Evolutionary conservation across 2,329 filamentous ascomycete species (phyloP), one percentile per base, ranked within the genome.

Genomic region (Aureobasidium lini): DNA sequence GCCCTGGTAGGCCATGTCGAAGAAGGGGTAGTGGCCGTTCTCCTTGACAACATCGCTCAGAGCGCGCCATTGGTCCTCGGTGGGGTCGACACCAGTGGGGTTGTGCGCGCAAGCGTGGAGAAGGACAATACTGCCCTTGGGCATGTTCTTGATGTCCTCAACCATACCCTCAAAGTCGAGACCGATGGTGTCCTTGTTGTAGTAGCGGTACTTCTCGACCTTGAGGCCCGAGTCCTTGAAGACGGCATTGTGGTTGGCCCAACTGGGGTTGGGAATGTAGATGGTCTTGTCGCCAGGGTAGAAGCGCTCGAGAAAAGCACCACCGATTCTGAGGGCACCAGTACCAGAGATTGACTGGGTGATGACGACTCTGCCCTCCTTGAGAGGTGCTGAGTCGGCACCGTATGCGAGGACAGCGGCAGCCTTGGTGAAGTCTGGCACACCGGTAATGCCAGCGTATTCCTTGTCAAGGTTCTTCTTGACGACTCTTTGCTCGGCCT

Each of bases 1-100:
- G 69, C 93, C 93, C 79, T 99, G 93, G 83, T 99, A 99, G 65
- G 93, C 93, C 92, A 96, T 96, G 77, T 97, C 93, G 79, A 97
- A 99, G 84, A 99, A 96, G 69, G 90, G 86, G 75, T 88, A 95
- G 83, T 97, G 93, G 53, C 82, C 86, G 74, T 88, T 85, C 73
- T 85, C 83, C 84, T 95, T 95, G 76, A 96, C 85, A 63, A 87
- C 88, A 62, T 88, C 79, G 76, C 89, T 90, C 75, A 99, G 94
- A 79, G 93, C 81, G 77, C 84, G 84, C 93, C 93, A 97, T 81
- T 97, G 93, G 75, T 90, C 88, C 69, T 84, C 78, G 43, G 89
- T 96, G 37, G 93, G 94, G 78, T 97, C 93, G 69, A 97, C 88
- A 73, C 93, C 93, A 64, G 94, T 97, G 61, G 93, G 93, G 83